These are phyloP conservation scores for Fusarium austroafricanum DNA, from an alignment of 2,329 filamentous ascomycete genomes.

Conservation along the genomic window DNA sequence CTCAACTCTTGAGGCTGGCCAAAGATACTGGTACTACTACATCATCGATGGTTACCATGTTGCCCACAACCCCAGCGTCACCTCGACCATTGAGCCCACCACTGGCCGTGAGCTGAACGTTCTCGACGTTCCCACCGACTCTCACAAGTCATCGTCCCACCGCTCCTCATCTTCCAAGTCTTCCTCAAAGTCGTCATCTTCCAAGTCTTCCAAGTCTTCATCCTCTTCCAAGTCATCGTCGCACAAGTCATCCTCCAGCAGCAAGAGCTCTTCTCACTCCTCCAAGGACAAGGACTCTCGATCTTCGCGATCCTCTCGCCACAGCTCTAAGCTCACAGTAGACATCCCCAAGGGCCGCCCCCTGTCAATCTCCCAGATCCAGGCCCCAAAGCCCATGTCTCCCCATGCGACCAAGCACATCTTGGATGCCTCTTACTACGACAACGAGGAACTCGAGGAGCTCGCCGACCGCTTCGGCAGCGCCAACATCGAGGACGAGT, in stretches of 20 bases:
- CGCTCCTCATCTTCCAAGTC: slow-evolving; percentile 57
- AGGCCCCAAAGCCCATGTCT: slow-evolving; percentile 88
- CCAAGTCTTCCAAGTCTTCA: slow-evolving; percentile 52
- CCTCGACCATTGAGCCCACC: slow-evolving; percentile 92
- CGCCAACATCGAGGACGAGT: slow-evolving; percentile 68
- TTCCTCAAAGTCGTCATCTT: slow-evolving; percentile 48
- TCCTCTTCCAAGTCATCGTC: slow-evolving; percentile 55
- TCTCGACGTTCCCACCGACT: slow-evolving; percentile 81
- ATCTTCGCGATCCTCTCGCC: slow-evolving; percentile 58
- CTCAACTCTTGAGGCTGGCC: slow-evolving; percentile 84
- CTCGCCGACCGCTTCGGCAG: slow-evolving; percentile 79
- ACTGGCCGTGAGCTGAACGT: slow-evolving; percentile 98
- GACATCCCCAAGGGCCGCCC: slow-evolving; percentile 90
- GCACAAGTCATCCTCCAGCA: slow-evolving; percentile 48
- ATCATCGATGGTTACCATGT: slow-evolving; percentile 99
- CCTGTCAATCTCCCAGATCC: slow-evolving; percentile 88
- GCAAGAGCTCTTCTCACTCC: slow-evolving; percentile 57
- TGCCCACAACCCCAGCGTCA: slow-evolving; percentile 92
- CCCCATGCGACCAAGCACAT: slow-evolving; percentile 90
- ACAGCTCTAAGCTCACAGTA: slow-evolving; percentile 63
- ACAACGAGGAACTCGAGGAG: slow-evolving; percentile 79
- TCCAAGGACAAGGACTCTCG: slow-evolving; percentile 57
- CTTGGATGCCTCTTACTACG: slow-evolving; percentile 82
- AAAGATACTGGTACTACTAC: slow-evolving; percentile 99
- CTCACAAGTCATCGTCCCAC: slow-evolving; percentile 57